Evolutionary conservation across 495 filamentous ascomycete genomes (phyloP), one percentile per base, ranked within the genome.

Genomic region (Aspergillus avenaceus): DNA sequence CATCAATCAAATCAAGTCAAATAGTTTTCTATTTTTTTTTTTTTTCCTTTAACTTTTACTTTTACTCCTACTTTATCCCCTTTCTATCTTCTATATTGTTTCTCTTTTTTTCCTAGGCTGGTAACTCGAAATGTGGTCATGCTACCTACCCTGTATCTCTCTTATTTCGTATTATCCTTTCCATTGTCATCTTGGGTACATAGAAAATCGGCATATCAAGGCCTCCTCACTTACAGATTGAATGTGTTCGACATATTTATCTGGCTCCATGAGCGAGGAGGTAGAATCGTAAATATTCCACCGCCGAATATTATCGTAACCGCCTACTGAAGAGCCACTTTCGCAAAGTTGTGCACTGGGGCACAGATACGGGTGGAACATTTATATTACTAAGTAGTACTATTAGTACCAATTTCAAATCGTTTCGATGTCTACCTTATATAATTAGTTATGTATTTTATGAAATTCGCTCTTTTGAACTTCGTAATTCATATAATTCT

Each of bases 301-400:
- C 52, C 26, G 71, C 71, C 70, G 68, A 63, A 74, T 42, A 74
- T 73, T 44, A n/a, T n/a, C n/a, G 60, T 60, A 53, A 57, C 74
- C 77, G 81, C 86, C 86, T 84, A 75, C 82, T 86, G 89, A 92
- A 88, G 89, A 92, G 90, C 89, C 83, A 82, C 85, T 75, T 76
- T 69, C 76, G 77, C 77, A 74, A 66, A 84, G 88, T 72, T 67
- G 76, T 81, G 77, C 78, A 75, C 84, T 74, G 78, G 80, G 83
- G 90, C 86, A 95, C 90, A 95, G 90, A 95, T 95, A 95, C 90
- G 86, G 89, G 88, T 78, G 83, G 79, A 74, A 95, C 86, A 95
- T 79, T 27, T 40, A 13, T 13, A 18, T 16, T 21, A 11, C 31
- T 5, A 7, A 47, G 5, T 26, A 36, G 21, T 34, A 38, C 25